Percentiles rank a stretch among this genome's conserved stretches.
Conservation (phyloP, 2,329 filamentous ascomycete genomes). For the Colletotrichum incanum region DNA sequence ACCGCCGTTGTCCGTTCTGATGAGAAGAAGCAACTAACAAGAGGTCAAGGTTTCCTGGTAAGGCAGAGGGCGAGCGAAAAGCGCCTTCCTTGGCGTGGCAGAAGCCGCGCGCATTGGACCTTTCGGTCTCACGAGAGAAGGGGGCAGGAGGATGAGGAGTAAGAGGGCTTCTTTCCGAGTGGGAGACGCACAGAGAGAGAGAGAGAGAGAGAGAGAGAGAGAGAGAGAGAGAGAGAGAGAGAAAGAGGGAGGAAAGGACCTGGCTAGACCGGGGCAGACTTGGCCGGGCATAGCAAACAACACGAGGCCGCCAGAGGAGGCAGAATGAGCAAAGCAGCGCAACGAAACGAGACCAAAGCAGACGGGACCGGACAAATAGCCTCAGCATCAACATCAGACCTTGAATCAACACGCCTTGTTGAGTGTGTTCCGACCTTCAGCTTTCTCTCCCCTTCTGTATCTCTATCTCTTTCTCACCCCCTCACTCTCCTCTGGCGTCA, state of each 20-base stretch:
- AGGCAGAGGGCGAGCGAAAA: conserved; percentile 7
- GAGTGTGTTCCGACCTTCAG: background rate
- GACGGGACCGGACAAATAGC: background rate
- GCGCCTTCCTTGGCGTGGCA: conserved; percentile 12
- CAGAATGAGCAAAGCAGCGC: conserved; percentile 4
- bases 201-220: too few relatives aligned
- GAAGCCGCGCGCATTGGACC: conserved; percentile 36
- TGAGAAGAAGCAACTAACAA: conserved; percentile 10
- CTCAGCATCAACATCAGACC: background rate
- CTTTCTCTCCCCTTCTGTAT: background rate
- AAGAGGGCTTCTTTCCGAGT: background rate
- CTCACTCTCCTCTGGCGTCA: background rate
- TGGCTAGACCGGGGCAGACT: conserved; percentile 12
- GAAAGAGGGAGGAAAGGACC: background rate
- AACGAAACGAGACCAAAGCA: background rate
- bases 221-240: too few relatives aligned
- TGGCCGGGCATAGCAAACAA: conserved; percentile 1
- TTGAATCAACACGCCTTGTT: conserved; percentile 1
- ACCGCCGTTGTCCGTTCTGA: conserved; percentile 23
- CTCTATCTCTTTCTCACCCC: background rate
- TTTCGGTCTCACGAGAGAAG: conserved; percentile 27
- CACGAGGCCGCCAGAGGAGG: conserved; percentile 6
- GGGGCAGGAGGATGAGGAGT: background rate
- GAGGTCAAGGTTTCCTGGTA: background rate
- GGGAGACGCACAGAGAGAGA: background rate